A percentile compares a stretch with the other conserved stretches of the same genome.
These are phyloP conservation scores for Durotheca rogersii DNA, from an alignment of 495 filamentous ascomycete species.

Conservation along the genomic window DNA sequence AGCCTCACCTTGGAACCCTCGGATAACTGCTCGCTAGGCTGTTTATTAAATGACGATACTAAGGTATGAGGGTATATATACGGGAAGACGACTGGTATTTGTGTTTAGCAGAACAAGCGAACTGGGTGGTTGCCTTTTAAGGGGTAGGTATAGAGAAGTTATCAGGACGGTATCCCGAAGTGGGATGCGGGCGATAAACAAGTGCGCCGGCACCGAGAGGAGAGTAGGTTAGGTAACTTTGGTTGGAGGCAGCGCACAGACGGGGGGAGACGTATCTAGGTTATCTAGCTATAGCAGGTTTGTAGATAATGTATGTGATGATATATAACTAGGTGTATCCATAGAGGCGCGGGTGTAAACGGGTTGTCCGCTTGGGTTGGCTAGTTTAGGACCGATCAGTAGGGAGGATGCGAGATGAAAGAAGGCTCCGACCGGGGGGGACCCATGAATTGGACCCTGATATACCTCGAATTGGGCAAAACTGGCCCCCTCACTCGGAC, in stretches of 20 bases:
- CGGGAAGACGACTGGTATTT: slow-evolving; percentile 15
- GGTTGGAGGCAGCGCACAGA: slow-evolving; percentile 17
- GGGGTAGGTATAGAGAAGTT: slow-evolving; percentile 2
- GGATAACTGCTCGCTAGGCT: too few relatives aligned
- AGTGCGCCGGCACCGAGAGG: too few relatives aligned
- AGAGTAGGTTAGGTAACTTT: slow-evolving; percentile 13
- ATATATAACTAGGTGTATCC: slow-evolving; percentile 13
- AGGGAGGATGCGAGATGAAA: slow-evolving; percentile 34
- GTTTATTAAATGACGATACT: too few relatives aligned
- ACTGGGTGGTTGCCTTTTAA: too few relatives aligned
- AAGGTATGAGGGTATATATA: neutral
- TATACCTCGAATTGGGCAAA: slow-evolving; percentile 23
- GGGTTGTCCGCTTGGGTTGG: too few relatives aligned
- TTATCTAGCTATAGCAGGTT: neutral
- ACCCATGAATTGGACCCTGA: slow-evolving; percentile 32
- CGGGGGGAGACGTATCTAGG: slow-evolving; percentile 1
- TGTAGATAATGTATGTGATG: neutral
- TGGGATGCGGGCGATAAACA: too few relatives aligned
- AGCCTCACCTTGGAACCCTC: too few relatives aligned
- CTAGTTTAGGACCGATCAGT: too few relatives aligned
- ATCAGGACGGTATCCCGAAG: too few relatives aligned
- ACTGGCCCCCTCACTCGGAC: slow-evolving; percentile 2
- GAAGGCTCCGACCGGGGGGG: slow-evolving; percentile 28
- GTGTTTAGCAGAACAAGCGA: too few relatives aligned
- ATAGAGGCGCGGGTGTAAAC: slow-evolving; percentile 17